Conservation (phyloP, 148 eudicot species). For the Rheum nobile region DNA sequence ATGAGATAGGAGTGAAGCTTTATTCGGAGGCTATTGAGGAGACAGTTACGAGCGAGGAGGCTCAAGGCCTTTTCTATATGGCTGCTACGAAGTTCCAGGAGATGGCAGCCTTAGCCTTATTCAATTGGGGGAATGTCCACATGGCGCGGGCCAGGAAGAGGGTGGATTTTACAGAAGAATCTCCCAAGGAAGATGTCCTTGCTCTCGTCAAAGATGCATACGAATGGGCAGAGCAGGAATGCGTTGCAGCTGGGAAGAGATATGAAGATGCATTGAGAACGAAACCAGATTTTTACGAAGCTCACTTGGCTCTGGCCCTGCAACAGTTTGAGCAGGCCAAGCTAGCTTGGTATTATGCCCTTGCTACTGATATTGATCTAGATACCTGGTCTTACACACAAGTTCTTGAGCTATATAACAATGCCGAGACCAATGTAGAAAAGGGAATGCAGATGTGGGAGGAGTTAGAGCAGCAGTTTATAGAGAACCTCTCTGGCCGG, state of each 20-base stretch:
- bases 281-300: conserved; percentile 85
- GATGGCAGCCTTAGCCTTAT: conserved; percentile 85
- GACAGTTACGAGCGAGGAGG: conserved; percentile 71
- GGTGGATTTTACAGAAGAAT: conserved; percentile 45
- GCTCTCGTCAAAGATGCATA: conserved; percentile 41
- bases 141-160: conserved; percentile 82
- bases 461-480: conserved; percentile 33
- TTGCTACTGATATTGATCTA: conserved; percentile 40
- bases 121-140: conserved; percentile 94
- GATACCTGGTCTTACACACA: conserved; percentile 59
- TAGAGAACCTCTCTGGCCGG: conserved; percentile 21
- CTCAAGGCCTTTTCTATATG: conserved; percentile 48
- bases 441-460: conserved; percentile 83
- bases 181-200: conserved; percentile 38
- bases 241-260: conserved; percentile 55
- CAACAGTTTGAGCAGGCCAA: conserved; percentile 95
- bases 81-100: conserved; percentile 87
- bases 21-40: conserved; percentile 95
- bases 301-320: conserved; percentile 57
- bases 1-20: conserved; percentile 74
- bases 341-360: conserved; percentile 74
- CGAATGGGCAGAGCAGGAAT: conserved; percentile 78
- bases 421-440: conserved; percentile 81
- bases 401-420: conserved; percentile 63
- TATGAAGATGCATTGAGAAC: conserved; percentile 71